Base-by-base conservation (phyloP, 208 protist species). In the Phytomonas sp. region DNA sequence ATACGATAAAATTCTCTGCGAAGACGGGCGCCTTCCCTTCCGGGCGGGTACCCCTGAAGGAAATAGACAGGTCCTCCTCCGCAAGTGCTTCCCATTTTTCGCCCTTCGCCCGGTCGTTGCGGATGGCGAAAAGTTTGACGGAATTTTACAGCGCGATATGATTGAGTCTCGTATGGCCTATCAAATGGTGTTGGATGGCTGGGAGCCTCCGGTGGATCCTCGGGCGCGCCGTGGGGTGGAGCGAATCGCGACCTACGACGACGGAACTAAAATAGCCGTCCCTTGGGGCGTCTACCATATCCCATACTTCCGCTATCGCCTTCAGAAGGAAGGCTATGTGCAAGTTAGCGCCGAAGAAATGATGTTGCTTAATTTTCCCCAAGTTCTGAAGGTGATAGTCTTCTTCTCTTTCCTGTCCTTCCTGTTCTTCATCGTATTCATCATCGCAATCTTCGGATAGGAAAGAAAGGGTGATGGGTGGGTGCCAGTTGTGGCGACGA, bases 101-200 rank as follows among this genome's bases (percentile, higher is more conserved):
- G 82, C 76, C 66, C 67, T 93, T 51, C 80, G 87, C 26, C 83
- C 81, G 8, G 85, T 92, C 17, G 80, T 78, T 2, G 70, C 30
- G 0, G 67, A 88, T 40, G 79, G 83, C 2, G 75, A 79, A 53
- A 90, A 91, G 69, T 95, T 90, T 71, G 89, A 95, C 71, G 89
- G 89, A 36, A 69, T 88, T n/a, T 4, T 87, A 46, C 64, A 71
- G 34, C 89, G 89, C 51, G 89, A 95, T 53, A 73, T 86, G 4
- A 53, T 93, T 28, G 89, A 95, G 79, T 88, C 83, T 13, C 84
- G 85, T 29, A 95, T 95, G 89, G 85, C 87, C n/a, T 95, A 93
- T 59, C 83, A 92, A 66, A 89, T 88, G 83, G 70, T 95, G 26
- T 69, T 87, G 32, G 83, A 92, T n/a, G 72, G 79, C 29, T 81